These are phyloP conservation scores for Letharia lupina DNA, from an alignment of 495 filamentous ascomycete genomes.

Conservation along the genomic window DNA sequence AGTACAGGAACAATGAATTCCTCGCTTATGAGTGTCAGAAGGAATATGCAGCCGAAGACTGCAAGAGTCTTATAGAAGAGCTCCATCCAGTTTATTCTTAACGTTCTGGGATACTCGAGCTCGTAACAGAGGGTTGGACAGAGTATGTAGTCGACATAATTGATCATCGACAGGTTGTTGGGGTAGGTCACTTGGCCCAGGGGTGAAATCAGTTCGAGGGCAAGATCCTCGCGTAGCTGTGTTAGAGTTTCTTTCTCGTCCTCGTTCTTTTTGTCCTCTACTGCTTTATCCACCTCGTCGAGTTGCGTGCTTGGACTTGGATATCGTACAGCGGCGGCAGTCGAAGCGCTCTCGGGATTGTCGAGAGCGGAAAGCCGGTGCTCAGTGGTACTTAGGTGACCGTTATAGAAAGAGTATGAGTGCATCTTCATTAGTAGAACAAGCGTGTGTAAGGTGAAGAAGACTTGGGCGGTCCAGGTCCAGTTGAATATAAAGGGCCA, in stretches of 20 bases:
- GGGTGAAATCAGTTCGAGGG: slow-evolving; percentile 81
- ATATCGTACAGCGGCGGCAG: slow-evolving; percentile 64
- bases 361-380: slow-evolving; percentile 72
- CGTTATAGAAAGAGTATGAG: slow-evolving; percentile 96
- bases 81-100: slow-evolving; percentile 66
- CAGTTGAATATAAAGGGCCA: slow-evolving; percentile 82
- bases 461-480: slow-evolving; percentile 95
- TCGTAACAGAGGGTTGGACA: slow-evolving; percentile 98
- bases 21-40: slow-evolving; percentile 82
- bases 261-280: slow-evolving; percentile 30
- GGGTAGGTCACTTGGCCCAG: slow-evolving; percentile 87
- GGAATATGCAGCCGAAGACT: slow-evolving; percentile 92
- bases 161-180: slow-evolving; percentile 68
- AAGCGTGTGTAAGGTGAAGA: slow-evolving; percentile 83
- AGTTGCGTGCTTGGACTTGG: slow-evolving; percentile 48
- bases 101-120: slow-evolving; percentile 84
- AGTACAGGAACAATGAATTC: slow-evolving; percentile 94
- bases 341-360: slow-evolving; percentile 59
- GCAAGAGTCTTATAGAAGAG: slow-evolving; percentile 80
- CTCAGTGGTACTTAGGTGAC: slow-evolving; percentile 82
- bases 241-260: slow-evolving; percentile 44
- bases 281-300: slow-evolving; percentile 31
- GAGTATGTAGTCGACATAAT: slow-evolving; percentile 80
- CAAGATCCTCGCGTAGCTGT: slow-evolving; percentile 75
- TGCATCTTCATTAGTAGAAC: slow-evolving; percentile 97